Base-by-base conservation (phyloP, 2,329 filamentous ascomycete species). In the Chaetomiaceae sp. region DNA sequence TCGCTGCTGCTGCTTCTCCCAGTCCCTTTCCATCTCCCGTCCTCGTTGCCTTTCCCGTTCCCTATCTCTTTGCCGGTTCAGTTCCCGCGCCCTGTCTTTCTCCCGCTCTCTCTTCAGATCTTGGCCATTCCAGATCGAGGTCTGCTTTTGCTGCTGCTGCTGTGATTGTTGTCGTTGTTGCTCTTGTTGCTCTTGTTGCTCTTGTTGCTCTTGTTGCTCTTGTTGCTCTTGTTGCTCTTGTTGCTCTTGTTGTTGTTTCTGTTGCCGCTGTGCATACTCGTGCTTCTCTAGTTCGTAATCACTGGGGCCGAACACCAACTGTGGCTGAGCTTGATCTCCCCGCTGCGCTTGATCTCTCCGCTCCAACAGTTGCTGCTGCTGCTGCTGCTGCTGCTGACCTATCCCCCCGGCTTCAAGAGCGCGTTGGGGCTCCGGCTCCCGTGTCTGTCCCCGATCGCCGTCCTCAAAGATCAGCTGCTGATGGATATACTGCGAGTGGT, bases 401-500 rank as follows among this genome's bases (percentile, higher is more conserved):
- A 10, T 8, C n/a, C 14, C 37, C 11, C 3, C 8, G 7, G 12
- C 33, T 9, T 35, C 37, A n/a, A 38, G 4, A 17, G n/a, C 14
- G 22, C 62, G 59, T 22, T 43, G 36, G 6, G 43, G 44, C 20
- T 58, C 22, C 22, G 6, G 15, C 14, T 11, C 14, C 6, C 19
- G 12, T 17, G 10, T 29, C 19, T 11, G 14, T 14, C 22, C 29
- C 8, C 20, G 19, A 24, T 33, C 29, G 3, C 53, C 10, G 40
- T 50, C 11, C 44, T 58, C 52, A 19, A 59, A 60, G 5, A 58
- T 55, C 26, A 35, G 38, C 38, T 61, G 57, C 50, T 60, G 58
- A 27, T 56, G 57, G n/a, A 49, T 41, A 20, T 60, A 57, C 46
- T 61, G 57, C 3, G 51, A 50, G 26, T 57, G 57, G 24, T 59